These are phyloP conservation scores for Salvia rosmarinus DNA, from an alignment of 257 asterid species.

Conservation along the genomic window DNA sequence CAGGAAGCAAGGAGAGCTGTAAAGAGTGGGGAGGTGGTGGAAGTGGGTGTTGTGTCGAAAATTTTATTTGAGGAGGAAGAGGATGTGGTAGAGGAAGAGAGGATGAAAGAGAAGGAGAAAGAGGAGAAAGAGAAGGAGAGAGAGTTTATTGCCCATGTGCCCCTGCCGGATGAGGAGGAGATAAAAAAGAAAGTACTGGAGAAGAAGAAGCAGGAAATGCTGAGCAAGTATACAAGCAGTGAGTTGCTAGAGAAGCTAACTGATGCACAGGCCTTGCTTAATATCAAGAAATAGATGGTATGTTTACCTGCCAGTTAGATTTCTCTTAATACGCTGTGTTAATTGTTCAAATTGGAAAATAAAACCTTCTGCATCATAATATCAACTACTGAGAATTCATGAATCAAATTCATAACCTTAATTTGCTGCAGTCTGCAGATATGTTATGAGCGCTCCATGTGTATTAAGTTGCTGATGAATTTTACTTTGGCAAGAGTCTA, in stretches of 20 bases:
- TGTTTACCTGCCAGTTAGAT: constrained; percentile 8
- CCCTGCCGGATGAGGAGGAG: constrained; percentile 89
- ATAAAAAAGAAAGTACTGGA: constrained; percentile 84
- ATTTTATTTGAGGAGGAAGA: constrained; percentile 88
- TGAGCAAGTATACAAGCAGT: constrained; percentile 78
- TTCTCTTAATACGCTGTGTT: neutral
- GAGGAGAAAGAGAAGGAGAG: constrained; percentile 68
- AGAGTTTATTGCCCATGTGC: constrained; percentile 88
- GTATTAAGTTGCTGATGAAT: neutral
- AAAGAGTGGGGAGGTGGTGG: constrained; percentile 91
- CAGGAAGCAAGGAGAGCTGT: constrained; percentile 86
- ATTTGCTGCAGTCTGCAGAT: neutral
- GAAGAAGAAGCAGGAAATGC: constrained; percentile 85
- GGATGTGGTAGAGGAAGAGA: constrained; percentile 90
- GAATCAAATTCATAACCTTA: neutral
- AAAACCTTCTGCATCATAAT: neutral
- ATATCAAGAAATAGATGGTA: constrained; percentile 63
- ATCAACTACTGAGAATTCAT: constrained; percentile 3
- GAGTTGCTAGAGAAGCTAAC: constrained; percentile 70
- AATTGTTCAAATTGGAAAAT: constrained; percentile 1
- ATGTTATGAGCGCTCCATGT: neutral
- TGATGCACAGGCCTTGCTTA: constrained; percentile 84
- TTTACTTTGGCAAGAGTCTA: neutral
- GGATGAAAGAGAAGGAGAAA: constrained; percentile 61
- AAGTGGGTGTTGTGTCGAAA: constrained; percentile 71